Evolutionary conservation across 176 grass and related monocot genomes (phyloP).

Genomic region (Aegilops speltoides): DNA sequence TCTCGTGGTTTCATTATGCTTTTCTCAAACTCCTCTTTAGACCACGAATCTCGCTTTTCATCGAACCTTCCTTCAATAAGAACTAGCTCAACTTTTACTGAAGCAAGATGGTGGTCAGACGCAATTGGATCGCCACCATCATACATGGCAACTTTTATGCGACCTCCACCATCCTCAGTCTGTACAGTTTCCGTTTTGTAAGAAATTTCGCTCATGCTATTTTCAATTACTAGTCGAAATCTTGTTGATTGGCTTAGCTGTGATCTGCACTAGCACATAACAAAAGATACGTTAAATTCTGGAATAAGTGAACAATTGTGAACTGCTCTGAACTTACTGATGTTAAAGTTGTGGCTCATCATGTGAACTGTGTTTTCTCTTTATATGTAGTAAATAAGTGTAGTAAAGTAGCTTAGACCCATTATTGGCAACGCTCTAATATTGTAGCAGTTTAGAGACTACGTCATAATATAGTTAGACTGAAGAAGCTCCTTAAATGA

Average conservation of each 20-base stretch:
- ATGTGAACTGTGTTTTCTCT: no score
- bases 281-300: not conserved
- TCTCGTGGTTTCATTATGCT: not conserved
- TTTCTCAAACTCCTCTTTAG: not conserved
- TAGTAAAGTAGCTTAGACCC: no score
- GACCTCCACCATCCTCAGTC: not conserved
- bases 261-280: not conserved
- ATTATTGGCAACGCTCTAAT: not conserved
- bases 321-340: no score
- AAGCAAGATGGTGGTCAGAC: not conserved
- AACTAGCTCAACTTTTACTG: not conserved
- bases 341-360: no score
- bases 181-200: no score
- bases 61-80: not conserved
- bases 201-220: no score
- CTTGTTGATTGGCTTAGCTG: not conserved
- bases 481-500: not conserved
- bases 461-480: not conserved
- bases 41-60: not conserved
- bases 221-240: not conserved
- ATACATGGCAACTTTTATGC: not conserved
- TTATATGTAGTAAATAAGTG: no score
- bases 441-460: not conserved
- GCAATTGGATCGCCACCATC: not conserved
- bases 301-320: not conserved